Base-by-base conservation (phyloP, 1,139 yeast species). In the Blastobotrys proliferans region DNA sequence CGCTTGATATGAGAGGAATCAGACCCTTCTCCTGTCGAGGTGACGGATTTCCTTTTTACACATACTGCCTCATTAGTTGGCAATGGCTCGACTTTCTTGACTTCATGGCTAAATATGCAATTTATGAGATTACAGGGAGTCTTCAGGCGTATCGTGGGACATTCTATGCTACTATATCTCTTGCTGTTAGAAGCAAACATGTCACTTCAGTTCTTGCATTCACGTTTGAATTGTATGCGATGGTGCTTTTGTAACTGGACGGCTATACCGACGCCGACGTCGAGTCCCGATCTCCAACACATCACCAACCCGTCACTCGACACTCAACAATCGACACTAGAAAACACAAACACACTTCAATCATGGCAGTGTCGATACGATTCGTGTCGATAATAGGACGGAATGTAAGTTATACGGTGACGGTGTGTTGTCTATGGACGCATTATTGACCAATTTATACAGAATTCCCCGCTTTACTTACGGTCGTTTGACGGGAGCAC, bases 351-450 rank as follows among this genome's bases (percentile, higher is more conserved):
- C 6, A 22, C 29, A 26, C n/a, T 16, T 10, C 8, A 20, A 40
- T 18, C 27, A 56, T 56, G 60, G 51, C 56, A 9, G 52, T 49
- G 10, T 43, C 53, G 13, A 58, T 58, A 38, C 51, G 56, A 27
- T 61, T 61, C 38, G 57, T 61, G 8, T 50, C 64, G n/a, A 50
- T 61, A 14, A 50, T 61, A 26, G 58, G 62, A 32, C 49, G 60
- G 31, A 54, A 56, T 44, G 63, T 58, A 47, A 37, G 62, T 45
- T 4, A 6, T 29, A 10, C 10, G 18, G 18, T 16, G 18, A 4
- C 10, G 13, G 13, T 26, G 29, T n/a, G n/a, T 16, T 26, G 13
- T 6, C 5, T 11, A 30, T 13, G 8, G 34, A 30, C 19, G 6
- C 40, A n/a, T 28, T 25, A 41, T 33, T n/a, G 21, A 14, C 33